phyloP scores from a whole-genome alignment of 176 grass and related monocot genomes.

The Rhipidocladum racemiflorum region DNA sequence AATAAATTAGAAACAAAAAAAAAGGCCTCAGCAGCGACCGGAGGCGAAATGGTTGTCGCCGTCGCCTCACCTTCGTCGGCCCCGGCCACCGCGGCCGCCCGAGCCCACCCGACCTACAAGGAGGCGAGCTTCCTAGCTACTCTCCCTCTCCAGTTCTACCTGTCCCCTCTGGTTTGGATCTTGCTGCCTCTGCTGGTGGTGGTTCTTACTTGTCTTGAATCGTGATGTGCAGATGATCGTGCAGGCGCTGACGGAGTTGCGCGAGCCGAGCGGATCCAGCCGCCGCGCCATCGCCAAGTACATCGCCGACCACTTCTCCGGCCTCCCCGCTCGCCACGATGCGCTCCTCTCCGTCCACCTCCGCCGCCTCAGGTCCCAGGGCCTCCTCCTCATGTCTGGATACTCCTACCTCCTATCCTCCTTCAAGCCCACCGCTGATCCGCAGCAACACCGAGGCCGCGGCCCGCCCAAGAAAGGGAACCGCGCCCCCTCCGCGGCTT shows the following conservation, averaged over 20 bases:
- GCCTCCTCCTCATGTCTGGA: conserved; percentile 30
- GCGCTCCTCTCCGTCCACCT: conserved; percentile 46
- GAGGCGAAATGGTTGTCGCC: conserved; percentile 20
- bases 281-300: conserved; percentile 36
- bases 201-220: background rate
- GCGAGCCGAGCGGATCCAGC: conserved; percentile 26
- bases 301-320: conserved; percentile 44
- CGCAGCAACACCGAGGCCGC: conserved; percentile 11
- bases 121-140: conserved; percentile 22
- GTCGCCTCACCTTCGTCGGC: conserved; percentile 31
- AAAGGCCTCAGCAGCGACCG: background rate
- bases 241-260: conserved; percentile 40
- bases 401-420: conserved; percentile 30
- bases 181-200: background rate
- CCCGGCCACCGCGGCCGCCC: conserved; percentile 10
- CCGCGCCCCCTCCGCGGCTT: background rate
- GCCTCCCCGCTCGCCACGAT: conserved; percentile 36
- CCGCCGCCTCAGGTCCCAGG: conserved; percentile 38
- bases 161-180: background rate
- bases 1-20: background rate
- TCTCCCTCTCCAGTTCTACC: background rate
- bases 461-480: conserved; percentile 19
- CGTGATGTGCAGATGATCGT: conserved; percentile 45
- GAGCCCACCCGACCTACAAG: conserved; percentile 34
- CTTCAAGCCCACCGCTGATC: background rate